These are phyloP conservation scores for Lactifluus subvellereus DNA, from an alignment of 768 basidiomycete genomes.

Conservation along the genomic window DNA sequence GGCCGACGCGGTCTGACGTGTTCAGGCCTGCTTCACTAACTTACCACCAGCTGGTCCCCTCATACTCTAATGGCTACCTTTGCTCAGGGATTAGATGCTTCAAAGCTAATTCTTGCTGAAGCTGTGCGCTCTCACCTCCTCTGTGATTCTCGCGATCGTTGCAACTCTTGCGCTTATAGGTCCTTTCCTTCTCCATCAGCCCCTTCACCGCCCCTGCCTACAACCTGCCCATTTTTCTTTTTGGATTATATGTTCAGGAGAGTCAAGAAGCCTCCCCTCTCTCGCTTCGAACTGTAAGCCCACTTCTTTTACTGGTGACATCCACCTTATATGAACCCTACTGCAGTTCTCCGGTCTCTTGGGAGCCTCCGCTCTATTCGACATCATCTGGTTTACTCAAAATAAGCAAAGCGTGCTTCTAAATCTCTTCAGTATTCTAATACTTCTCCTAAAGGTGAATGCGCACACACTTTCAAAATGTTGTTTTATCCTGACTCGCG, in stretches of 20 bases:
- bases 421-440: slow-evolving; percentile 43
- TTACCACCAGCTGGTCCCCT: neutral
- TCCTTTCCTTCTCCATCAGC: slow-evolving; percentile 51
- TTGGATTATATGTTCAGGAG: slow-evolving; percentile 70
- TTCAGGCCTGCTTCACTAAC: too few relatives aligned
- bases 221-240: slow-evolving; percentile 79
- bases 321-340: neutral
- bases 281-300: slow-evolving; percentile 57
- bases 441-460: slow-evolving; percentile 37
- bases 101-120: slow-evolving; percentile 57
- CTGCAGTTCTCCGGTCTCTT: slow-evolving; percentile 61
- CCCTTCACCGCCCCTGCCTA: slow-evolving; percentile 59
- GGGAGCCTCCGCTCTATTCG: slow-evolving; percentile 55
- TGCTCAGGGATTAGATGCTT: slow-evolving; percentile 63
- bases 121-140: slow-evolving; percentile 39
- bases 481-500: neutral
- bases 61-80: slow-evolving; percentile 50
- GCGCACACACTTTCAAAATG: neutral
- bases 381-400: slow-evolving; percentile 62
- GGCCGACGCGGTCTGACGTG: neutral
- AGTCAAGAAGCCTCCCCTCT: slow-evolving; percentile 50
- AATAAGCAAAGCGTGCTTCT: slow-evolving; percentile 52
- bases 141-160: neutral
- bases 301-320: neutral
- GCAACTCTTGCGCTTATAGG: slow-evolving; percentile 34